Base-by-base conservation (phyloP, 768 basidiomycete genomes). In the Mrakia blollopis region DNA sequence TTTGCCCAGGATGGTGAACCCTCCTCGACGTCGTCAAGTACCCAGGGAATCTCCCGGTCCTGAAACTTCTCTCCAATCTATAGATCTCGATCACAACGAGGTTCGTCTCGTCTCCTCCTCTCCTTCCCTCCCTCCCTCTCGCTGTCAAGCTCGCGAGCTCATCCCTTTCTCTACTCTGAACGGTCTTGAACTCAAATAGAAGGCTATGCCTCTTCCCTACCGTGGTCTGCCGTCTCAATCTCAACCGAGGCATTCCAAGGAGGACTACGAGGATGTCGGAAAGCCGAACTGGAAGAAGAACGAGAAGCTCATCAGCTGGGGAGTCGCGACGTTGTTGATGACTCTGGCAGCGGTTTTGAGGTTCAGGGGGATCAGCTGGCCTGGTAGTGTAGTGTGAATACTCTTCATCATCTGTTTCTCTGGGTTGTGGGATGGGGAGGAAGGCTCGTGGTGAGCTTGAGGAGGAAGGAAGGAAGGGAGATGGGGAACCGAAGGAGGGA, bases 341-440 rank as follows among this genome's bases (percentile, higher is more conserved):
- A 23, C 67, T 16, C 39, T 76, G 3, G 72, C 78, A 11, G 79
- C 77, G 39, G 79, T 79, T 0, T 70, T 82, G 41, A 65, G 82
- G 41, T 82, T 82, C 73, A 79, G 73, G 30, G 79, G 78, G n/a
- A 83, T 83, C 76, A 76, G 80, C 78, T 79, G 80, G 52, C 82
- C 82, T 0, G 65, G 75, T n/a, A 72, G 75, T 30, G 82, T 83
- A n/a, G 82, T 82, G 81, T 81, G 37, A 61, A 79, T 77, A n/a
- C n/a, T n/a, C n/a, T n/a, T n/a, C n/a, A n/a, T n/a, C n/a, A n/a
- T 23, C 37, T 4, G 3, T 18, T 16, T n/a, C 7, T 14, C 28
- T 30, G 82, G 92, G 87, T 44, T 1, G 18, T 25, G 41, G 23
- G 18, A n/a, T n/a, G 30, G 16, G n/a, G 10, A 11, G 32, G 13